Conservation (phyloP, 305 asterid species). For the Salvia sclarea region DNA sequence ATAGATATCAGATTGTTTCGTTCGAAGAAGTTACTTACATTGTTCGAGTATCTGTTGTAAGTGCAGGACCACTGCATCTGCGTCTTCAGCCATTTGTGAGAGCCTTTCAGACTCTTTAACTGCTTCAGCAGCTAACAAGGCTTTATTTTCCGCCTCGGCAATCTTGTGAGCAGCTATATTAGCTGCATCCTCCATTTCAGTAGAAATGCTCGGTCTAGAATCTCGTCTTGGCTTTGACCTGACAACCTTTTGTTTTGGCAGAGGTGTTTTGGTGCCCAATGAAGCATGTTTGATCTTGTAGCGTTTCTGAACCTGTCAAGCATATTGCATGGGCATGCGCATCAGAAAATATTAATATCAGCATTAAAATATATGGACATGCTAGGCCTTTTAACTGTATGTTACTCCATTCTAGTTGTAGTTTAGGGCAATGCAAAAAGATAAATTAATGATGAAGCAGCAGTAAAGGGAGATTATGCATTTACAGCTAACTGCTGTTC, state of each 20-base stretch:
- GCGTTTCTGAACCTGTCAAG: conserved; percentile 39
- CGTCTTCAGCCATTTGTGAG: conserved; percentile 53
- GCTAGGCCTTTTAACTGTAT: background rate
- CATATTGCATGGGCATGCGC: background rate
- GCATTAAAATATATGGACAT: background rate
- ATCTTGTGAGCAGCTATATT: conserved; percentile 44
- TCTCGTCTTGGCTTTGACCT: conserved; percentile 36
- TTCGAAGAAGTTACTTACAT: conserved; percentile 34
- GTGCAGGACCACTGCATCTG: conserved; percentile 46
- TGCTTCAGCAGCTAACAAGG: conserved; percentile 57
- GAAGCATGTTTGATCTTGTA: conserved; percentile 40
- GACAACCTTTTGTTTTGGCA: conserved; percentile 39
- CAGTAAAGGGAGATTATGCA: background rate
- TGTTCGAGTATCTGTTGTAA: conserved; percentile 45
- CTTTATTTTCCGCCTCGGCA: conserved; percentile 62
- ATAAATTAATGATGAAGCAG: background rate
- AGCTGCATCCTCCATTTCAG: conserved; percentile 49
- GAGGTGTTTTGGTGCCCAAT: conserved; percentile 30
- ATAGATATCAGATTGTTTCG: background rate
- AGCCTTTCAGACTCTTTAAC: conserved; percentile 56
- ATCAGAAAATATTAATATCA: background rate
- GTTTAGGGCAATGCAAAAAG: background rate
- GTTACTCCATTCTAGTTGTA: background rate
- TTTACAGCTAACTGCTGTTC: background rate
- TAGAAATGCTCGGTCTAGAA: conserved; percentile 31